Base-by-base conservation (phyloP, 2,329 filamentous ascomycete genomes). In the Aspergillus chevalieri region DNA sequence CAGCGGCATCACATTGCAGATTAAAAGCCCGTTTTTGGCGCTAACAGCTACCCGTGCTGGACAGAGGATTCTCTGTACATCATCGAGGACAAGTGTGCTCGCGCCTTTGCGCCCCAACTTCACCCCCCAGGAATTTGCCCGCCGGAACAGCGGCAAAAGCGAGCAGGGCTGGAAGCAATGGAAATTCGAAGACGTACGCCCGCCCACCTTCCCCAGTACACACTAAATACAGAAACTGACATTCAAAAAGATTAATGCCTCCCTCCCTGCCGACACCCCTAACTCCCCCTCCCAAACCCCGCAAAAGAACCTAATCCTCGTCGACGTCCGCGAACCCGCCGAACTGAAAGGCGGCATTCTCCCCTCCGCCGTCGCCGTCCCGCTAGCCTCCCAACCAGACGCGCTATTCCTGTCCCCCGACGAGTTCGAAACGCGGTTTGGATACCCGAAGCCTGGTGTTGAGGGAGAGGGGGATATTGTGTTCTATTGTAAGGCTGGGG, bases 401-500 rank as follows among this genome's bases (percentile, higher is more conserved):
- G 85, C 85, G 51, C 84, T 94, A 62, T 86, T 90, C 68, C 78
- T 96, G 6, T 67, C 77, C 0, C 76, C 78, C 0, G 86, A 88
- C 10, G 90, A 95, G 55, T 97, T 97, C 64, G 80, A 87, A 64
- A 87, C 89, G 52, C 74, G 85, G 14, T 91, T 89, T 69, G 91
- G 89, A 3, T 95, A 87, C 63, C 72, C 78, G 51, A 86, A 88
- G 52, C 91, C 85, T 0, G 60, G 62, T 2, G 74, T 74, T 52
- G 76, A 81, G 28, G 75, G 81, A 56, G 67, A 56, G 21, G 42
- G 56, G 42, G 47, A 47, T 5, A 60, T 95, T 12, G 78, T 97
- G 3, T 93, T 97, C 63, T 97, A 95, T 70, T 98, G 93, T 73
- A 94, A 89, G 74, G 85, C 91, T 0, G 93, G 93, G 2, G 88